These are phyloP conservation scores for Immersiella caudata DNA, from an alignment of 495 filamentous ascomycete species.

Conservation along the genomic window DNA sequence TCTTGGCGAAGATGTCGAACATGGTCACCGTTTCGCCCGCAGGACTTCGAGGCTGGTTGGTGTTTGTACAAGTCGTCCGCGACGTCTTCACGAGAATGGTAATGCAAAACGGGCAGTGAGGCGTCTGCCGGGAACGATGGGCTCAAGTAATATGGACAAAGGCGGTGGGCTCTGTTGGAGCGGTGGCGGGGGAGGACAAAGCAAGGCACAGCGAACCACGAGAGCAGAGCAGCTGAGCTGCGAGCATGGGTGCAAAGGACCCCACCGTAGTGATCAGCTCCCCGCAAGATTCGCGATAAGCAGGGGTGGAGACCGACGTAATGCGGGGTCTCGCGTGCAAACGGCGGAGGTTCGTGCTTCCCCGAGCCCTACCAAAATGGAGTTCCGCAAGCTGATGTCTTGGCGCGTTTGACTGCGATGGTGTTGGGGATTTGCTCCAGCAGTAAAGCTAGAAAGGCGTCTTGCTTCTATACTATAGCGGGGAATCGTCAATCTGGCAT, in stretches of 20 bases:
- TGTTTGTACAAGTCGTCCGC: neutral
- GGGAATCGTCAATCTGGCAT: neutral
- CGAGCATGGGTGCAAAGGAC: neutral
- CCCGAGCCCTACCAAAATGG: neutral
- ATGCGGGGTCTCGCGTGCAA: neutral
- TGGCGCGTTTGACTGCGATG: neutral
- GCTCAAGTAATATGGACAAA: conserved; percentile 1
- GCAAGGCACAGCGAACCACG: conserved; percentile 14
- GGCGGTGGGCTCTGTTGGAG: neutral
- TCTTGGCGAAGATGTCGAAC: conserved; percentile 80
- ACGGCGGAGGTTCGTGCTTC: neutral
- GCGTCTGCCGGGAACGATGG: neutral
- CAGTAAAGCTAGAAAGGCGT: neutral
- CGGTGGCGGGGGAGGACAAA: conserved; percentile 13
- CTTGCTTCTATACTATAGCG: neutral
- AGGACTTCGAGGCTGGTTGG: neutral
- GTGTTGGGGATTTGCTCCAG: neutral
- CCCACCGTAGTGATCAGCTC: neutral
- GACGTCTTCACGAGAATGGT: neutral
- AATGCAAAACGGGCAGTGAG: neutral
- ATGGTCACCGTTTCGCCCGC: conserved; percentile 46
- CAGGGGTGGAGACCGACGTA: neutral
- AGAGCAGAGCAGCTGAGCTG: conserved; percentile 17
- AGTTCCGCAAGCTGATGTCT: neutral
- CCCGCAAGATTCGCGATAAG: neutral